phyloP scores from a whole-genome alignment of 2,329 filamentous ascomycete species.

The Colletotrichum lupini region DNA sequence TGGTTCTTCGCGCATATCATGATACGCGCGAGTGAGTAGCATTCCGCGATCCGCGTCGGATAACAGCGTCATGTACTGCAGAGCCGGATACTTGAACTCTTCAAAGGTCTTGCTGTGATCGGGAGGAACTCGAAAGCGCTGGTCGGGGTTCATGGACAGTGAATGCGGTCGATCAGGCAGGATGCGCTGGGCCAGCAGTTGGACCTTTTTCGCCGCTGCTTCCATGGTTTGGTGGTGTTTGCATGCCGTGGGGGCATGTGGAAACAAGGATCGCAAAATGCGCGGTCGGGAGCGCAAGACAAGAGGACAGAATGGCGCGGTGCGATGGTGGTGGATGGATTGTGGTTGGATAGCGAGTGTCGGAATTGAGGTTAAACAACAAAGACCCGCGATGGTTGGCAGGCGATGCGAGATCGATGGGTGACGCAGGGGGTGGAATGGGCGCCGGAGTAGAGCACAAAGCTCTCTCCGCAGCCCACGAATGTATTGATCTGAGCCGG shows the following conservation, averaged over 20 bases:
- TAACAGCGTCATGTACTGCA: conserved; percentile 69
- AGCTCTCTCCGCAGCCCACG: conserved; percentile 40
- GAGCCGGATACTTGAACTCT: conserved; percentile 60
- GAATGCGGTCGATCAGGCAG: conserved; percentile 65
- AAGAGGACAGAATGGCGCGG: neutral
- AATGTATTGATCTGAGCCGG: conserved; percentile 16
- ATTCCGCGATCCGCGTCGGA: conserved; percentile 69
- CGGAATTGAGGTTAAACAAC: conserved; percentile 23
- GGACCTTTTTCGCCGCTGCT: conserved; percentile 67
- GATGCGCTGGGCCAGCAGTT: conserved; percentile 62
- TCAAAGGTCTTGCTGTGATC: conserved; percentile 54
- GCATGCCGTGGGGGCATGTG: conserved; percentile 37
- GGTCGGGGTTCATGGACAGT: conserved; percentile 60
- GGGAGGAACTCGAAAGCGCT: conserved; percentile 57
- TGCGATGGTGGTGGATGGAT: conserved; percentile 16
- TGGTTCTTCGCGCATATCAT: conserved; percentile 66
- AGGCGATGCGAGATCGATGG: conserved; percentile 20
- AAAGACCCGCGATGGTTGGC: conserved; percentile 32
- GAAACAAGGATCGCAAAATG: conserved; percentile 17
- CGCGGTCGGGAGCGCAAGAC: conserved; percentile 17
- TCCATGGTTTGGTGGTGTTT: conserved; percentile 61
- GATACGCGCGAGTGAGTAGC: conserved; percentile 66
- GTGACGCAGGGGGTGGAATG: conserved; percentile 24
- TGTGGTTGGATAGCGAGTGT: conserved; percentile 23
- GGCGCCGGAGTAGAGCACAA: conserved; percentile 41